phyloP scores from a whole-genome alignment of 1,284 basidiomycete genomes.

The Cutaneotrichosporon dermatis region DNA sequence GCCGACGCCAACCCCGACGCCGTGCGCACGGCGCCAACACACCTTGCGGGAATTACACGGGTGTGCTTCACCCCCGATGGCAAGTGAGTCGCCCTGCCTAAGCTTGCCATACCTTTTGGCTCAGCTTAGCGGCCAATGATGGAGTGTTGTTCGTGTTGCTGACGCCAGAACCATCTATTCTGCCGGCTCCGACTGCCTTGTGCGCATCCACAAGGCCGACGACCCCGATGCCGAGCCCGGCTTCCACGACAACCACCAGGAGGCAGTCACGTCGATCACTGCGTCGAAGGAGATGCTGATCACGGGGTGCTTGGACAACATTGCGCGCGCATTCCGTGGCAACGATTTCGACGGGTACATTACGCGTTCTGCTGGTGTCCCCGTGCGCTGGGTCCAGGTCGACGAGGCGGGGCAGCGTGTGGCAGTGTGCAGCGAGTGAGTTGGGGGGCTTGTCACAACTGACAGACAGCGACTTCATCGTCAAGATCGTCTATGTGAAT shows the following conservation, averaged over 20 bases:
- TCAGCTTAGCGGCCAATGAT: no score
- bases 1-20: constrained; percentile 29
- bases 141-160: neutral
- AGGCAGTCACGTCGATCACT: constrained; percentile 63
- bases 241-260: constrained; percentile 63
- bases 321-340: constrained; percentile 66
- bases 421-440: constrained; percentile 77
- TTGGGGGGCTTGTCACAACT: no score
- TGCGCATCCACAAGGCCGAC: constrained; percentile 41
- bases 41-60: constrained; percentile 48
- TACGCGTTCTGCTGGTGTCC: constrained; percentile 62
- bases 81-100: constrained; percentile 49
- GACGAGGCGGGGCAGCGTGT: constrained; percentile 71
- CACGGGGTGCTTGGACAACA: constrained; percentile 67
- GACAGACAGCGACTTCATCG: constrained; percentile 63
- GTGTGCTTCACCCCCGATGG: constrained; percentile 62
- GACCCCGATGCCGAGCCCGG: constrained; percentile 37
- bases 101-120: no score
- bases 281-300: constrained; percentile 55
- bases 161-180: constrained; percentile 41
- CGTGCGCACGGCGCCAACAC: constrained; percentile 36
- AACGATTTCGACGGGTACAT: constrained; percentile 63
- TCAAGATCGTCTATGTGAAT: constrained; percentile 75
- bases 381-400: constrained; percentile 72
- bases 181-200: constrained; percentile 37